phyloP scores from a whole-genome alignment of 768 basidiomycete genomes.

The Serendipita sp. region DNA sequence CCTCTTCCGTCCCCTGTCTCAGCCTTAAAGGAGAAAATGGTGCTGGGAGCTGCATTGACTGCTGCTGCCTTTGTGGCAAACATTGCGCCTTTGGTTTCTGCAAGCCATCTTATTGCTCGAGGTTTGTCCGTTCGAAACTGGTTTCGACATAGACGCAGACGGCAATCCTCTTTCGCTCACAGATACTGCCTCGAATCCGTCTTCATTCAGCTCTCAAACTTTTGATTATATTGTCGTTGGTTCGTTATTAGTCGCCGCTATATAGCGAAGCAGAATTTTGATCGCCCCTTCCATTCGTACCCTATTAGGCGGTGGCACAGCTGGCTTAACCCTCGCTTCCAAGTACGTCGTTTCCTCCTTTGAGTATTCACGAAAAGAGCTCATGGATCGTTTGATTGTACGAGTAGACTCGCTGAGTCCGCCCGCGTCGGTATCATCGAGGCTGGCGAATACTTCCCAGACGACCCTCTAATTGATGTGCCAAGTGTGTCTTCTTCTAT shows the following conservation, averaged over 20 bases:
- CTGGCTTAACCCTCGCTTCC: slow-evolving; percentile 12
- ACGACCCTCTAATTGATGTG: slow-evolving; percentile 14
- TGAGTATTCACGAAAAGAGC: not conserved
- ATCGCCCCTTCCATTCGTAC: too few species aligned
- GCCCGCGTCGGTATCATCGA: slow-evolving; percentile 16
- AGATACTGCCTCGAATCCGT: not conserved
- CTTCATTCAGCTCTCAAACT: not conserved
- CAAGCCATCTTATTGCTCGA: too few species aligned
- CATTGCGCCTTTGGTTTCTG: too few species aligned
- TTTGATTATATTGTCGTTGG: slow-evolving; percentile 6
- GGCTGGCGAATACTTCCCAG: slow-evolving; percentile 10
- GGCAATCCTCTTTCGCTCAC: not conserved
- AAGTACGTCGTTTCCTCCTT: slow-evolving; percentile 7
- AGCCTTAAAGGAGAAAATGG: too few species aligned
- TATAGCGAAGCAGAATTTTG: not conserved
- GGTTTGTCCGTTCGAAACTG: not conserved
- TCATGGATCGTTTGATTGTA: not conserved
- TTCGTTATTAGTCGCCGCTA: not conserved
- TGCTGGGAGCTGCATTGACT: too few species aligned
- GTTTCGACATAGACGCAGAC: not conserved
- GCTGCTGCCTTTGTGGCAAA: too few species aligned
- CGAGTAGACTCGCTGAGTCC: not conserved
- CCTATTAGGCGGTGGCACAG: slow-evolving; percentile 14
- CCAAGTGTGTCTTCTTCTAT: slow-evolving; percentile 10
- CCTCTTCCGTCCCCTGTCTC: not conserved